Conservation (phyloP, 257 asterid species). For the Haberlea rhodopensis region DNA sequence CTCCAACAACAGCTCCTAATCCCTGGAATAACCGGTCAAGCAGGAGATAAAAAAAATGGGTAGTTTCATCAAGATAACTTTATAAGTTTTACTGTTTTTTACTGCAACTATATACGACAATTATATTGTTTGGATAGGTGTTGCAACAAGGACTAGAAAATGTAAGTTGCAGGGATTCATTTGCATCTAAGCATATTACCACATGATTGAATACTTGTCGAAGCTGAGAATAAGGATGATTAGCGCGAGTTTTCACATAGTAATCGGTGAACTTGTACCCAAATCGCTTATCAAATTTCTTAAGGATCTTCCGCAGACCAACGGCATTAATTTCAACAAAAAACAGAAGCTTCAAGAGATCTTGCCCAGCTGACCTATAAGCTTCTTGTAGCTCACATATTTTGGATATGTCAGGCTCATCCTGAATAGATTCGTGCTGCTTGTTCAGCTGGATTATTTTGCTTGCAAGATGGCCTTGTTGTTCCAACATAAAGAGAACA, state of each 20-base stretch:
- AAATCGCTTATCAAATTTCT: constrained; percentile 88
- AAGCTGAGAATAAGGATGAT: constrained; percentile 92
- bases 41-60: not conserved
- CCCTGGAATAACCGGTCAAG: constrained; percentile 50
- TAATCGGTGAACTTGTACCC: constrained; percentile 81
- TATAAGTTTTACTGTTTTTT: not conserved
- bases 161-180: not conserved
- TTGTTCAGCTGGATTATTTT: constrained; percentile 56
- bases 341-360: constrained; percentile 61
- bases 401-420: constrained; percentile 44
- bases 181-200: constrained; percentile 38
- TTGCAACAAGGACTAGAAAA: not conserved
- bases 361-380: constrained; percentile 67
- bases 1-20: constrained; percentile 81
- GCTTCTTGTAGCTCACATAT: constrained; percentile 57
- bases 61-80: not conserved
- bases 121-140: not conserved
- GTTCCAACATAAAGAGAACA: constrained; percentile 74
- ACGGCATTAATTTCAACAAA: constrained; percentile 74
- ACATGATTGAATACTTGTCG: constrained; percentile 87
- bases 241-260: constrained; percentile 87
- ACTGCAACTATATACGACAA: not conserved
- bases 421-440: constrained; percentile 52
- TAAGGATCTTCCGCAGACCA: constrained; percentile 81
- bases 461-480: constrained; percentile 74